A percentile compares a stretch with the other conserved stretches of the same genome.
phyloP scores from a whole-genome alignment of 345 rosid genomes.

The Passiflora organensis region DNA sequence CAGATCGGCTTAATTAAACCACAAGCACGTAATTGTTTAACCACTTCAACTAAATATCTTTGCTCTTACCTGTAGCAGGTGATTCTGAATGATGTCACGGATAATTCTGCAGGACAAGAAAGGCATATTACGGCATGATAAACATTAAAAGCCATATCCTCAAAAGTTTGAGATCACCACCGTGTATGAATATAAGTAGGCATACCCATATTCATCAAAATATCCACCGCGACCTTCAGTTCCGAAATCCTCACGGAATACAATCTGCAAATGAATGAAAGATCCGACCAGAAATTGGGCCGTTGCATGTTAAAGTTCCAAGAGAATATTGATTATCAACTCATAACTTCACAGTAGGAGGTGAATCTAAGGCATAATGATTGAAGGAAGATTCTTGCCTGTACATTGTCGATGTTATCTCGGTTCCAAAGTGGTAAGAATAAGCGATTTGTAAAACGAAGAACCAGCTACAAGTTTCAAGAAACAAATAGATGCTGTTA shows the following conservation, averaged over 20 bases:
- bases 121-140: background rate
- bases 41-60: too few relatives aligned
- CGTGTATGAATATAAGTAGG: too few relatives aligned
- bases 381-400: constrained; percentile 40
- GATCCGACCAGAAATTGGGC: too few relatives aligned
- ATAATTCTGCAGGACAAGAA: constrained; percentile 61
- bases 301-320: too few relatives aligned
- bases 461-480: constrained; percentile 67
- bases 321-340: too few relatives aligned
- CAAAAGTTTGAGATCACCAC: too few relatives aligned
- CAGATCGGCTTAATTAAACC: too few relatives aligned
- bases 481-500: constrained; percentile 17
- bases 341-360: too few relatives aligned
- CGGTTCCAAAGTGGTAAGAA: constrained; percentile 98
- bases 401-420: constrained; percentile 92
- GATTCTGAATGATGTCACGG: constrained; percentile 97
- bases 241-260: constrained; percentile 98
- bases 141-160: background rate
- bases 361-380: too few relatives aligned
- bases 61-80: constrained; percentile 72
- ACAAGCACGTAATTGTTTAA: too few relatives aligned
- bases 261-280: constrained; percentile 49
- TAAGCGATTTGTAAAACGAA: constrained; percentile 93
- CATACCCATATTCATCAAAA: constrained; percentile 96
- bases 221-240: constrained; percentile 99